phyloP scores from a whole-genome alignment of 805 yeast genomes.

The Sugiyamaella smithiae region DNA sequence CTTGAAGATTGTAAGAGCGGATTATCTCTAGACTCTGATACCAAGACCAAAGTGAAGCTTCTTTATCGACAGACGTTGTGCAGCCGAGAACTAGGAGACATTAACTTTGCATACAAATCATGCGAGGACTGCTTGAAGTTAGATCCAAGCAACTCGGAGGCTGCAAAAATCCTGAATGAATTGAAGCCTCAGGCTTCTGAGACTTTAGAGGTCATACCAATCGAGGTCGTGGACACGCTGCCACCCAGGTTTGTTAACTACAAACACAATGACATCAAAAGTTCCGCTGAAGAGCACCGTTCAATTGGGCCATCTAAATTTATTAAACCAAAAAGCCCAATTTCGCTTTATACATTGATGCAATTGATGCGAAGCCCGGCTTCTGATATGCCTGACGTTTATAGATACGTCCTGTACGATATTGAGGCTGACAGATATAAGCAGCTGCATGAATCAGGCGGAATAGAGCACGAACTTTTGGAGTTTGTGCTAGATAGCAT shows the following conservation, averaged over 20 bases:
- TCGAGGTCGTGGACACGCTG: slow-evolving; percentile 18
- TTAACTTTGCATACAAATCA: slow-evolving; percentile 10
- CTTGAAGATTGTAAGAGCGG: slow-evolving; percentile 18
- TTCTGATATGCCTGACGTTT: slow-evolving; percentile 18
- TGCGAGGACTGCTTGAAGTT: slow-evolving; percentile 16
- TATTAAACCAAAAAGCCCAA: slow-evolving; percentile 14
- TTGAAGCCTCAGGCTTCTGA: background rate
- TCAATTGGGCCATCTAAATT: slow-evolving; percentile 6
- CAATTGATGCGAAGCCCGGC: slow-evolving; percentile 21
- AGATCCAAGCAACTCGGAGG: slow-evolving; percentile 14
- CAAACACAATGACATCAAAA: background rate
- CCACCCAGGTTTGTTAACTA: slow-evolving; percentile 13
- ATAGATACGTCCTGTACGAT: slow-evolving; percentile 16
- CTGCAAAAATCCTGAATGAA: background rate
- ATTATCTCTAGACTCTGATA: slow-evolving; percentile 9
- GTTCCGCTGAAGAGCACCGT: background rate
- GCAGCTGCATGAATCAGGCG: slow-evolving; percentile 16
- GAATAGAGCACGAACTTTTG: slow-evolving; percentile 25
- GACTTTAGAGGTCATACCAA: slow-evolving; percentile 5
- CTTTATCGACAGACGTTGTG: slow-evolving; percentile 20
- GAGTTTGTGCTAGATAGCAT: slow-evolving; percentile 23
- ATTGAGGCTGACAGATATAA: slow-evolving; percentile 10
- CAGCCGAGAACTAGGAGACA: slow-evolving; percentile 15
- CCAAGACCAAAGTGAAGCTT: slow-evolving; percentile 16
- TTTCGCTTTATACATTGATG: slow-evolving; percentile 19